These are phyloP conservation scores for Beauveria varroae DNA, from an alignment of 2,329 filamentous ascomycete genomes.

Conservation along the genomic window DNA sequence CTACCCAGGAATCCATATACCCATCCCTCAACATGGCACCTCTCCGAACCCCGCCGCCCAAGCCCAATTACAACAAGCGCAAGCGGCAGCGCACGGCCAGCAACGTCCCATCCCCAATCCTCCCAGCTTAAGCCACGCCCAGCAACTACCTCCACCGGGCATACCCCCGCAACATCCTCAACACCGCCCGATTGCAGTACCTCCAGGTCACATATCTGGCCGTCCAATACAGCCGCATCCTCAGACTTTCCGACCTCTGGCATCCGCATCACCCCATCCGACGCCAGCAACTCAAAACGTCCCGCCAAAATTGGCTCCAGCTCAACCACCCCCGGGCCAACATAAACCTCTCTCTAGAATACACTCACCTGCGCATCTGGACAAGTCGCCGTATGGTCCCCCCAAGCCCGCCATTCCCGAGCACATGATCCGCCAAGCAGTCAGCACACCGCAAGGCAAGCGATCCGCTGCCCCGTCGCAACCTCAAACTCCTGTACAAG, in stretches of 20 bases:
- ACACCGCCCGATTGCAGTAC: constrained; percentile 5
- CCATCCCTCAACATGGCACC: constrained; percentile 19
- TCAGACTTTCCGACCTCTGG: constrained; percentile 23
- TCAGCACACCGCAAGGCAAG: constrained; percentile 26
- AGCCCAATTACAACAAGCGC: constrained; percentile 13
- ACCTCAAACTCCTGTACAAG: constrained; percentile 29
- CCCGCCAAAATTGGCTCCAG: constrained; percentile 23
- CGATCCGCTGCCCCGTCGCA: constrained; percentile 22
- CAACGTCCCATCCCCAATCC: constrained; percentile 9
- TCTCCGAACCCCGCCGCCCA: constrained; percentile 16
- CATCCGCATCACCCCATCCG: constrained; percentile 23
- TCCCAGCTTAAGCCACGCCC: constrained; percentile 1
- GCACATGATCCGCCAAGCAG: constrained; percentile 32
- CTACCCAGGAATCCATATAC: constrained; percentile 27
- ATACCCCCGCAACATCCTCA: constrained; percentile 13
- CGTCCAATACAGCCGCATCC: constrained; percentile 15
- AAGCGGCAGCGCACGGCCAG: constrained; percentile 7
- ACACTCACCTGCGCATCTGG: constrained; percentile 19
- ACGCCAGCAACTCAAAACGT: constrained; percentile 18
- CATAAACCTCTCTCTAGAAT: constrained; percentile 19
- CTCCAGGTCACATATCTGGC: constrained; percentile 14
- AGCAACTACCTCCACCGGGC: constrained; percentile 5
- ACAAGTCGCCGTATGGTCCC: constrained; percentile 27
- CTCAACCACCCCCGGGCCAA: constrained; percentile 18
- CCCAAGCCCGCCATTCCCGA: constrained; percentile 32